phyloP scores from a whole-genome alignment of 108 stramenopile genomes.

The Skeletonema grethae region DNA sequence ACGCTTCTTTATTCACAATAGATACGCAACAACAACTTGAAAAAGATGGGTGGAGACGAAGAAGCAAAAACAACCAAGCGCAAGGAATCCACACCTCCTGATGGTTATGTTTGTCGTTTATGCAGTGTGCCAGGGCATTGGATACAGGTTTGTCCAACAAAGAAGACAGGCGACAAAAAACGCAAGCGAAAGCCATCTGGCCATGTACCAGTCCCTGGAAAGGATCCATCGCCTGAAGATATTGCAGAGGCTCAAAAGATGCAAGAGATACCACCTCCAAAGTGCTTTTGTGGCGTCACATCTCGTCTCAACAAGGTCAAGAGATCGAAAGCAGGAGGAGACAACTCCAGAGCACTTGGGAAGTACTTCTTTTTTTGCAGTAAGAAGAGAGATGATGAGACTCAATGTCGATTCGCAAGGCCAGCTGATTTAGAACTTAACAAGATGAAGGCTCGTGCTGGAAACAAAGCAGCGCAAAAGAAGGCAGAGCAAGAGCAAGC shows the following conservation, averaged over 20 bases:
- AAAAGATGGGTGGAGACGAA: slow-evolving; percentile 17
- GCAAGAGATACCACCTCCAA: slow-evolving; percentile 66
- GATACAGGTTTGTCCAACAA: slow-evolving; percentile 76
- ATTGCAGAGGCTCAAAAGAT: slow-evolving; percentile 57
- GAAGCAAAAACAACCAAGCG: slow-evolving; percentile 28
- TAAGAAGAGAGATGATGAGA: slow-evolving; percentile 56
- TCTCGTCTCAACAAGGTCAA: slow-evolving; percentile 77
- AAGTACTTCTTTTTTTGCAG: slow-evolving; percentile 81
- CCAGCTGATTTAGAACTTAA: slow-evolving; percentile 61
- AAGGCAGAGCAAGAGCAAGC: not conserved
- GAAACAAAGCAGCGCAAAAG: slow-evolving; percentile 7
- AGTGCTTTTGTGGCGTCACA: slow-evolving; percentile 69
- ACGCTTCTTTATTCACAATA: not conserved
- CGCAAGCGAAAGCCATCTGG: slow-evolving; percentile 45
- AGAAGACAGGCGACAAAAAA: slow-evolving; percentile 51
- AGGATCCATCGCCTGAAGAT: slow-evolving; percentile 70
- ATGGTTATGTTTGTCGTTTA: slow-evolving; percentile 69
- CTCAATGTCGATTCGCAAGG: slow-evolving; percentile 73
- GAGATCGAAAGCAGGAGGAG: slow-evolving; percentile 54
- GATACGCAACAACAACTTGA: not conserved
- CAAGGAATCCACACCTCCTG: slow-evolving; percentile 58
- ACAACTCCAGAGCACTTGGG: slow-evolving; percentile 65
- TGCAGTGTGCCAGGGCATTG: slow-evolving; percentile 67
- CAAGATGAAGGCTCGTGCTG: slow-evolving; percentile 29
- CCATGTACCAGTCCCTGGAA: slow-evolving; percentile 63